These are phyloP conservation scores for Stephania cephalantha DNA, from an alignment of 164 flowering plant genomes.

Conservation along the genomic window DNA sequence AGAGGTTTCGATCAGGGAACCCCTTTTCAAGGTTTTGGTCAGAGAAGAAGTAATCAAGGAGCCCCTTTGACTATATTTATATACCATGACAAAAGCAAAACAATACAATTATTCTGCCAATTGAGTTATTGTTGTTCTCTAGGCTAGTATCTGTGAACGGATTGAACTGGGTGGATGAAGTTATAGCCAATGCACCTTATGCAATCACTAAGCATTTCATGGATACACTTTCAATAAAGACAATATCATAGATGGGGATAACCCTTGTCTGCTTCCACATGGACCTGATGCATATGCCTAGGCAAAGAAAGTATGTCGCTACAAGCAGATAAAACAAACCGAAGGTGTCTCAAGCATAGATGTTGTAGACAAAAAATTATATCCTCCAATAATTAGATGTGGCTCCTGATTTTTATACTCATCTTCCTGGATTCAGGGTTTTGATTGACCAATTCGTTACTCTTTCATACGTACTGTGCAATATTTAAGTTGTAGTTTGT, in stretches of 20 bases:
- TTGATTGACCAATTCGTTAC: too few species aligned
- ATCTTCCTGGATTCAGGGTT: neutral
- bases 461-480: neutral
- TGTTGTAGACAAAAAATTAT: conserved; percentile 41
- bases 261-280: conserved; percentile 63
- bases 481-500: neutral
- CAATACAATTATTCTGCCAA: neutral
- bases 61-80: neutral
- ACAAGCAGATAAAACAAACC: conserved; percentile 65
- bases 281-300: conserved; percentile 63
- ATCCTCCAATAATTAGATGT: neutral
- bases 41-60: neutral
- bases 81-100: neutral
- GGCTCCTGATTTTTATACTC: neutral
- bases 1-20: too few species aligned
- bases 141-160: conserved; percentile 79
- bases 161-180: conserved; percentile 86
- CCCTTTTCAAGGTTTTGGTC: neutral
- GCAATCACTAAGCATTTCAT: conserved; percentile 70
- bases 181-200: conserved; percentile 66
- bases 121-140: conserved; percentile 13
- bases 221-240: conserved; percentile 52
- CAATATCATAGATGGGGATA: conserved; percentile 58
- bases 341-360: conserved; percentile 72
- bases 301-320: conserved; percentile 61